Evolutionary conservation across 1,284 basidiomycete genomes (phyloP), one percentile per base, ranked within the genome.

Genomic region (Ceraceosorus bombacis): DNA sequence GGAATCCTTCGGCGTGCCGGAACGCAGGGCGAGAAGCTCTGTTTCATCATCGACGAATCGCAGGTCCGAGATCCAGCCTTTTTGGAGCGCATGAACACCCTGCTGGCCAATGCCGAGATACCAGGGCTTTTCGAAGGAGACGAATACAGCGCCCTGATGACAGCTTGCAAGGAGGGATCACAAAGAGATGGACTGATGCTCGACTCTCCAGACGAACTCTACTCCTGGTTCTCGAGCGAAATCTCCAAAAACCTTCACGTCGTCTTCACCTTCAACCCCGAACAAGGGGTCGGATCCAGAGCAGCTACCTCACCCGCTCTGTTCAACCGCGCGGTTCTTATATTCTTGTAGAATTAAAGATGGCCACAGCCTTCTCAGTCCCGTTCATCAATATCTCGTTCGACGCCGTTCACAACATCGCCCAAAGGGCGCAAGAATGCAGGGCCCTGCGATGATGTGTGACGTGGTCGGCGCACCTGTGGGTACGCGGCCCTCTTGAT

Each of bases 41-140:
- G 92, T 77, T 99, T 98, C 83, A 97, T 98, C 79, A 97, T 99
- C 50, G 95, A 99, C 78, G 95, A 99, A 78, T 95, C 91, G 1
- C 98, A 99, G 73, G 93, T 98, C 38, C 86, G 97, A 46, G 94
- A 98, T 78, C 92, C 95, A 5, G 95, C 95, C 59, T 97, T 98
- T 82, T 81, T 99, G 63, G 95, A 99, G 78, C 86, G 95, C 41
- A 97, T 99, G 91, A 99, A 99, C 79, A 99, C 93, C 0, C 84
- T 99, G 4, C 84, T 99, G 10, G 96, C 95, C 48, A 99, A 99
- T 73, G 94, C 94, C n/a, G 95, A 99, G 79, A 94, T 99, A 13
- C 95, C 95, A 0, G 95, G 96, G 77, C 83, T 99, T 10, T 99
- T 98, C 73, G 74, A 77, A 49, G 73, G 69, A 10, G 95, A 99